Evolutionary conservation across 2,329 filamentous ascomycete species (phyloP), one percentile per base, ranked within the genome.

Genomic region (Colletotrichum higginsianum): DNA sequence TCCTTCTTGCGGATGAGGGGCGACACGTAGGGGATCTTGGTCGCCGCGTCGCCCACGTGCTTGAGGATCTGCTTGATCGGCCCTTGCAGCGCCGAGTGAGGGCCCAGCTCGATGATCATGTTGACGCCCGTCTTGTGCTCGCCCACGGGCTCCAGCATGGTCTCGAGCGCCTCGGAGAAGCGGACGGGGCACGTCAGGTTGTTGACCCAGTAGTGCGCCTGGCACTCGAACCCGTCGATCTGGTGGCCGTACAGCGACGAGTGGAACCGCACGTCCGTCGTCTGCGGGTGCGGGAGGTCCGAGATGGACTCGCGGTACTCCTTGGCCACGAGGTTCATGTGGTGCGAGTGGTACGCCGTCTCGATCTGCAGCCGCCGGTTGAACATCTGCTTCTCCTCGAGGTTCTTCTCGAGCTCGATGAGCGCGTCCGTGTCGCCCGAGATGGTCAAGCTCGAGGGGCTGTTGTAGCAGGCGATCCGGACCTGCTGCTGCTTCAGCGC

Each of bases 281-380:
- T 75, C 4, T 79, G 74, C 1, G 83, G 80, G 1, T 78, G 75
- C 9, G 61, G 64, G 3, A 89, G 77, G 71, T 83, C 79, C 9
- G 85, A 82, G 4, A 89, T 79, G 3, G 82, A 83, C 1, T 78
- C 75, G 47, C 82, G 80, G 30, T 74, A 74, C 13, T 64, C 66
- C 47, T 70, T 65, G 1, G 86, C 84, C 1, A 88, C 80, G 2
- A 84, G 77, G 60, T 85, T 82, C 87, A 89, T 89, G 73, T 88
- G 86, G 46, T 84, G 80, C 0, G 87, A 89, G 76, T 89, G 88
- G 57, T 89, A 89, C 0, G 87, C 87, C 18, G 85, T 83, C 18
- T 86, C 84, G 4, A 89, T 84, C 7, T 83, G 81, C 3, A 89
- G 81, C 35, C 84, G 84, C 44, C 84, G 82, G 69, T 85, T 84